Base-by-base conservation (phyloP, 2,329 filamentous ascomycete genomes). In the Hymenotorrendiella dingleyae region DNA sequence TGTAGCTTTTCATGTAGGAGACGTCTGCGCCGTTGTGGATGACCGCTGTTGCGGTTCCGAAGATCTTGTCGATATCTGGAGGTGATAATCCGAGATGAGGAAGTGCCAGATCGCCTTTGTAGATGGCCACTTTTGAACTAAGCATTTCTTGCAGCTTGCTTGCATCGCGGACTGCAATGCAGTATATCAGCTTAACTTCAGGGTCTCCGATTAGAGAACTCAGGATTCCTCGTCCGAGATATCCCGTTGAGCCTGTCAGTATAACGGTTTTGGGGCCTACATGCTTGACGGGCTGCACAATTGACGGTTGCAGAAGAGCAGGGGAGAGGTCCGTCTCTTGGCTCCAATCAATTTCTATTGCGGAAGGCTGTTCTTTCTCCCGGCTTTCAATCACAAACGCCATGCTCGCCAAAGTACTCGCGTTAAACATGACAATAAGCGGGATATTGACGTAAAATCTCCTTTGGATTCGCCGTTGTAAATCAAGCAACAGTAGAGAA, bases 21-120 rank as follows among this genome's bases (percentile, higher is more conserved):
- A 40, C 17, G 24, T 40, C 37, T 6, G 37, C 37, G 4, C 27
- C 37, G 20, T 40, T 40, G 20, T 40, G 37, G 8, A 40, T 70
- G 33, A 82, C 69, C 3, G 70, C 53, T 48, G 72, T 64, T 1
- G 57, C 62, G 2, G 53, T 27, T 2, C 27, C n/a, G 14, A 56
- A 54, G 2, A 74, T 49, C 8, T 28, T 1, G n/a, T 17, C 1
- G 35, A 10, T 10, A 57, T 50, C 16, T 61, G 53, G 1, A 14
- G 61, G 41, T 2, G 53, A 53, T 14, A 72, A 59, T 0, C 70
- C 69, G 3, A 74, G 58, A 4, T 20, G 47, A 1, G 61, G 57
- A 3, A 35, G 28, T 0, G 42, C 40, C 1, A 71, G 59, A 47
- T 68, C 61, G 6, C 70, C 70, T 0, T 27, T n/a, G 42, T 69